phyloP scores from a whole-genome alignment of 2,329 filamentous ascomycete genomes.

The Daldinia eschscholtzii region DNA sequence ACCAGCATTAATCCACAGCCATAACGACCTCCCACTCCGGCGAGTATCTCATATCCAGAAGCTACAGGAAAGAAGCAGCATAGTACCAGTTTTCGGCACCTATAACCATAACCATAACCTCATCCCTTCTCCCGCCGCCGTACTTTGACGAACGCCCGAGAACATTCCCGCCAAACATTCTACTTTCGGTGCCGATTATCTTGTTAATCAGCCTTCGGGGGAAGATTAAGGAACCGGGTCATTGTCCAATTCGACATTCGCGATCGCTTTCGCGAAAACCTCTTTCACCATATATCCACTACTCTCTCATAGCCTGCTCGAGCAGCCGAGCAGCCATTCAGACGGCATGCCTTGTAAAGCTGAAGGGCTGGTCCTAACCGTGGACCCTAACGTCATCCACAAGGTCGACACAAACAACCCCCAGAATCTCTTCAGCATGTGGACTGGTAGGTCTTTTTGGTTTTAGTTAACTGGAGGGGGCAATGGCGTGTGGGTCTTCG shows the following conservation, averaged over 20 bases:
- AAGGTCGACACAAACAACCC: conserved; percentile 94
- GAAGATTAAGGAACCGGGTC: conserved; percentile 16
- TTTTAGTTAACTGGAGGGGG: conserved; percentile 12
- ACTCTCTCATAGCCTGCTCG: conserved; percentile 38
- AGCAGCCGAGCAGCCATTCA: conserved; percentile 46
- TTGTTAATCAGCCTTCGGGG: conserved; percentile 21
- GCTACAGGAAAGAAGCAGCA: conserved; percentile 25
- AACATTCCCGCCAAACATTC: conserved; percentile 26
- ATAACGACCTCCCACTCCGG: conserved; percentile 19
- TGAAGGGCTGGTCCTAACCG: conserved; percentile 87
- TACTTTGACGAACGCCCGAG: conserved; percentile 25
- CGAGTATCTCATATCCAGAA: conserved; percentile 40
- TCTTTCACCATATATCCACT: conserved; percentile 38
- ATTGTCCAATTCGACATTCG: conserved; percentile 42
- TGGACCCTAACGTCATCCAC: conserved; percentile 92
- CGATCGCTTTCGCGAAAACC: conserved; percentile 45
- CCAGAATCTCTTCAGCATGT: conserved; percentile 95
- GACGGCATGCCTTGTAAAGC: conserved; percentile 83
- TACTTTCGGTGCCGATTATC: conserved; percentile 42
- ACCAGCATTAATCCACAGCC: conserved; percentile 38
- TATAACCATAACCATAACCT: conserved; percentile 1
- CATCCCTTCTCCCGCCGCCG: conserved; percentile 20
- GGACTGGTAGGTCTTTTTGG: conserved; percentile 78
- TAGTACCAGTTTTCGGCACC: conserved; percentile 26
- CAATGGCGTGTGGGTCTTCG: not conserved